Evolutionary conservation across 179 eudicot genomes (phyloP).

Genomic region (Gypsophila paniculata): DNA sequence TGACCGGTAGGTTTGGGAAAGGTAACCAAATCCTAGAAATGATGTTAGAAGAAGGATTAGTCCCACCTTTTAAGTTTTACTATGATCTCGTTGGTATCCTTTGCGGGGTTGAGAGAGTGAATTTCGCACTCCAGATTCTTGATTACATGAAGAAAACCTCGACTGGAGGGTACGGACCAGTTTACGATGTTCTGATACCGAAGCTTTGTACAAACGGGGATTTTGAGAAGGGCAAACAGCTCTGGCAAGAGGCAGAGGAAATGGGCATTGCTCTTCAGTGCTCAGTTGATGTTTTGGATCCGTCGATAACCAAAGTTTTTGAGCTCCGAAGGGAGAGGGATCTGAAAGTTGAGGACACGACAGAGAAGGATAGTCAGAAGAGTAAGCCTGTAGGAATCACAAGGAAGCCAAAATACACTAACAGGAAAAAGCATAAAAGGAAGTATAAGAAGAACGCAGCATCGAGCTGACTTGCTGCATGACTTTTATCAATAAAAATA

Average conservation of each 20-base stretch:
- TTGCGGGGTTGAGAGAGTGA: slow-evolving; percentile 59
- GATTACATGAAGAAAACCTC: slow-evolving; percentile 50
- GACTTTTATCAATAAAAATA: not conserved
- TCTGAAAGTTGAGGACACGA: slow-evolving; percentile 4
- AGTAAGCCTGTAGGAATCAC: slow-evolving; percentile 7
- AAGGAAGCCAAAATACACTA: slow-evolving; percentile 5
- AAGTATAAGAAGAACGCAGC: slow-evolving; percentile 23
- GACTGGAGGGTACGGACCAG: slow-evolving; percentile 47
- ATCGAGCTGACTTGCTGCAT: slow-evolving; percentile 13
- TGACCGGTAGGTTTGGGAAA: slow-evolving; percentile 62
- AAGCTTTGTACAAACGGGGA: slow-evolving; percentile 54
- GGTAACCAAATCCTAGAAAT: slow-evolving; percentile 53
- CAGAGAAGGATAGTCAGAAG: slow-evolving; percentile 2
- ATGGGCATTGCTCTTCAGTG: slow-evolving; percentile 43
- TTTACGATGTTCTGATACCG: slow-evolving; percentile 57
- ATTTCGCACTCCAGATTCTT: slow-evolving; percentile 51
- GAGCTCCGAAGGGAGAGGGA: slow-evolving; percentile 33
- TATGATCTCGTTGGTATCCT: slow-evolving; percentile 51
- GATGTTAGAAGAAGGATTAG: slow-evolving; percentile 44
- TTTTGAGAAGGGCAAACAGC: slow-evolving; percentile 48
- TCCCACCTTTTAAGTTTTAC: slow-evolving; percentile 49
- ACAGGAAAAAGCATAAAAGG: slow-evolving; percentile 18
- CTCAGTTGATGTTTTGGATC: slow-evolving; percentile 48
- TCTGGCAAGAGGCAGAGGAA: slow-evolving; percentile 55
- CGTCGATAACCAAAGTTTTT: slow-evolving; percentile 46